Percentiles rank a stretch among this genome's conserved stretches.
Evolutionary conservation across 768 basidiomycete genomes (phyloP).

Genomic region (Terana coerulea): DNA sequence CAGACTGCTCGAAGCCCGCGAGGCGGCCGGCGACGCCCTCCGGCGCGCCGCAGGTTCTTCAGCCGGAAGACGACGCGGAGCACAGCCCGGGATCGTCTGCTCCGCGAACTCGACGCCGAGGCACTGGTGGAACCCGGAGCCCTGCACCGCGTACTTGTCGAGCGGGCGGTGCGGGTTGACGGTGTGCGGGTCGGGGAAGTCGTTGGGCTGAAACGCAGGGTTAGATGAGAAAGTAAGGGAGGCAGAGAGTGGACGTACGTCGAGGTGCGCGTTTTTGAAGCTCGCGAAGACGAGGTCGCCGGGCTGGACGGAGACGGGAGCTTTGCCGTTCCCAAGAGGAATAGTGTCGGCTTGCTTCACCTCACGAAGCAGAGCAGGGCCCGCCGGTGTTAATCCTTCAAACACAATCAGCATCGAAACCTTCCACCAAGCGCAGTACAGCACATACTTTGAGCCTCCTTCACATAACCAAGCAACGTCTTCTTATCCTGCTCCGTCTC

Average conservation of each 20-base stretch:
- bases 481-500: slow-evolving; percentile 30
- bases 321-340: slow-evolving; percentile 32
- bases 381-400: neutral
- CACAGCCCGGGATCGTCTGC: slow-evolving; percentile 34
- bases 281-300: slow-evolving; percentile 40
- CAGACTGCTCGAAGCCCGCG: slow-evolving; percentile 24
- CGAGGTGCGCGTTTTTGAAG: slow-evolving; percentile 41
- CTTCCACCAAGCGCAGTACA: slow-evolving; percentile 24
- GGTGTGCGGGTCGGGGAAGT: slow-evolving; percentile 38
- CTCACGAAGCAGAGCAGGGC: slow-evolving; percentile 29
- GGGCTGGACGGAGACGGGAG: slow-evolving; percentile 31
- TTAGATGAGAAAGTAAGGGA: neutral
- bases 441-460: slow-evolving; percentile 47
- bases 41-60: slow-evolving; percentile 43
- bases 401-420: neutral
- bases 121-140: slow-evolving; percentile 34
- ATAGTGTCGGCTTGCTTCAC: slow-evolving; percentile 32
- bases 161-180: slow-evolving; percentile 37
- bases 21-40: slow-evolving; percentile 40
- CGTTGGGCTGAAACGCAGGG: slow-evolving; percentile 26
- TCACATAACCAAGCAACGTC: slow-evolving; percentile 43
- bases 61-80: slow-evolving; percentile 42
- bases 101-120: slow-evolving; percentile 35
- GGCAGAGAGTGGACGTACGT: slow-evolving; percentile 21
- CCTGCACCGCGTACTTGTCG: slow-evolving; percentile 26